Base-by-base conservation (phyloP, 495 filamentous ascomycete species). In the Viridothelium virens region DNA sequence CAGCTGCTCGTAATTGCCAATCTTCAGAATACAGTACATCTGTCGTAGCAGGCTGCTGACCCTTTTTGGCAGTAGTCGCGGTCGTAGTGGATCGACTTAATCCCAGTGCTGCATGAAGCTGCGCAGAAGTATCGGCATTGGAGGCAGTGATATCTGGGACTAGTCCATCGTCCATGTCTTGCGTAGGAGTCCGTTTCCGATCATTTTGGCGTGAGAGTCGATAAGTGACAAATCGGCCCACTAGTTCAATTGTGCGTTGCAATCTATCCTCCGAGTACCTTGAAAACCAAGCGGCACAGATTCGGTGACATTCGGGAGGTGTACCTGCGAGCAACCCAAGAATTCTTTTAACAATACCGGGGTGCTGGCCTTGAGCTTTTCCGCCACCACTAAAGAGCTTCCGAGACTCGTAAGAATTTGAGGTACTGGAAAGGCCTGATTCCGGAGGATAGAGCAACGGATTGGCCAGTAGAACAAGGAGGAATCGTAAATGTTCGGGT, bases 1-100 rank as follows among this genome's bases (percentile, higher is more conserved):
- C 88, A 12, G 89, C 89, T 31, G 89, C 89, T 70, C 87, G 89
- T 48, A 96, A 85, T 75, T 97, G 92, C 92, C 92, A 97, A 72
- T 96, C 93, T 63, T 93, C 91, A 34, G 83, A 81, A 70, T 96
- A 96, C 14, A 80, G 47, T 59, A 59, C 53, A 36, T 59, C 53
- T 34, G n/a, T 59, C 1, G 62, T 65, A 6, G 69, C 53, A 44
- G 72, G 63, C 44, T 69, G 81, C 50, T 85, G 80, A 16, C 81
- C 79, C 12, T 77, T 74, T 12, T 79, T 76, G 14, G 76, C 74
- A 14, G 61, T 62, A 25, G 53, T 25, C 25, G 25, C 25, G 14
- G 76, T 79, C 74, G 76, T 86, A 74, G 71, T 80, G 63, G 74
- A 79, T 66, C 76, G 80, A 79, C 78, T 82, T 77, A 77, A 77